A percentile compares a stretch with the other conserved stretches of the same genome.
These are phyloP conservation scores for Tulasnella sp. DNA, from an alignment of 768 basidiomycete species.

Conservation along the genomic window DNA sequence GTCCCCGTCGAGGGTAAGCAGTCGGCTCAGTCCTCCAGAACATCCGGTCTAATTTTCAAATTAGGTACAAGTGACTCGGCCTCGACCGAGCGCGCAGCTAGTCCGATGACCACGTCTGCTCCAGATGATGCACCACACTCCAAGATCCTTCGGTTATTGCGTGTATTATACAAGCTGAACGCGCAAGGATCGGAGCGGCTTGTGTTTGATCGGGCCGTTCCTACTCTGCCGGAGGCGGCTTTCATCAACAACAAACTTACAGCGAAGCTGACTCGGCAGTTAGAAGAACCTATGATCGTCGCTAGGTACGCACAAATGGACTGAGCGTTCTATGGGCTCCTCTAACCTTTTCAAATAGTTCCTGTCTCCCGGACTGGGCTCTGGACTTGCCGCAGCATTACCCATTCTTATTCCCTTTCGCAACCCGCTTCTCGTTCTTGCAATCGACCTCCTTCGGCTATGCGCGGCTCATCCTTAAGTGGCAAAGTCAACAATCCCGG, in stretches of 20 bases:
- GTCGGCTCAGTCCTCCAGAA: neutral
- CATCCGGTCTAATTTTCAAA: neutral
- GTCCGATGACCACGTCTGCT: conserved; percentile 65
- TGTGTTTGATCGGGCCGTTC: conserved; percentile 27
- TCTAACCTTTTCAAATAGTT: conserved; percentile 40
- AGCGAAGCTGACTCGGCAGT: conserved; percentile 91
- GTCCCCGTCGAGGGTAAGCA: conserved; percentile 55
- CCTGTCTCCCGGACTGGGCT: conserved; percentile 96
- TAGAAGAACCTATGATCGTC: conserved; percentile 98
- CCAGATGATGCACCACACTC: conserved; percentile 78
- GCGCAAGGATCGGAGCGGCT: conserved; percentile 33
- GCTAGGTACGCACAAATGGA: conserved; percentile 60
- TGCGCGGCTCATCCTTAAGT: conserved; percentile 87
- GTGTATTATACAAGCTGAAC: conserved; percentile 79
- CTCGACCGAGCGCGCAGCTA: conserved; percentile 46
- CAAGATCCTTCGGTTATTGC: conserved; percentile 83
- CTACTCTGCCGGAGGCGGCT: conserved; percentile 64
- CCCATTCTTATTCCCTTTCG: conserved; percentile 98
- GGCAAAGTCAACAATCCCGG: conserved; percentile 81
- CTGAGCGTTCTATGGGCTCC: conserved; percentile 4
- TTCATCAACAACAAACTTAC: conserved; percentile 98
- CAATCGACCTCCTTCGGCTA: conserved; percentile 98
- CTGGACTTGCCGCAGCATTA: conserved; percentile 92
- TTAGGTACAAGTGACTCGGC: conserved; percentile 3
- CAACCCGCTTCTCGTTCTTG: conserved; percentile 92